phyloP scores from a whole-genome alignment of 306 rosid species.

The Glycine soja region DNA sequence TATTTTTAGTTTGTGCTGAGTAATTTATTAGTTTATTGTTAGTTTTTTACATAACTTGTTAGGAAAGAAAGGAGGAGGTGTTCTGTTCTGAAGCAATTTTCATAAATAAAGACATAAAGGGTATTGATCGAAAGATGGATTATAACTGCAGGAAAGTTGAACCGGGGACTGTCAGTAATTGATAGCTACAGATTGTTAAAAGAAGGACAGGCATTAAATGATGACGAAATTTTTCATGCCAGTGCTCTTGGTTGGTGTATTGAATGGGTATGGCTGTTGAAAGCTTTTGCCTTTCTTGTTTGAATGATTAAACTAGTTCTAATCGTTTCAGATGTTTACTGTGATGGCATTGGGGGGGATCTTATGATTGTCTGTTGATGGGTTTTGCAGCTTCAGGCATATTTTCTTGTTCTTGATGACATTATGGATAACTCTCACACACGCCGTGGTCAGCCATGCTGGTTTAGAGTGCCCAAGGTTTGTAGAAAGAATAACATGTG shows the following conservation, averaged over 20 bases:
- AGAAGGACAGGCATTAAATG: conserved; percentile 58
- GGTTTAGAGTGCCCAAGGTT: conserved; percentile 70
- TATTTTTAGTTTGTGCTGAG: conserved; percentile 35
- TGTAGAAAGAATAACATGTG: conserved; percentile 37
- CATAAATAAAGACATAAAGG: neutral
- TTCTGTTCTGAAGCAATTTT: conserved; percentile 10
- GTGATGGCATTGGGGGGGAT: neutral
- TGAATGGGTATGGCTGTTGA: conserved; percentile 59
- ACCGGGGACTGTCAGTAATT: conserved; percentile 69
- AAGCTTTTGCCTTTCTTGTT: conserved; percentile 8
- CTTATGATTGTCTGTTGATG: conserved; percentile 35
- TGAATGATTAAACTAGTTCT: conserved; percentile 15
- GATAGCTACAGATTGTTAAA: conserved; percentile 62
- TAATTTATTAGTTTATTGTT: conserved; percentile 14
- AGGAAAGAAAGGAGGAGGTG: conserved; percentile 2
- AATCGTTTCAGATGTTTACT: conserved; percentile 11
- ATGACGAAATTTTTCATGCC: conserved; percentile 64
- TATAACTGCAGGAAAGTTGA: conserved; percentile 64
- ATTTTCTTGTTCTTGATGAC: conserved; percentile 70
- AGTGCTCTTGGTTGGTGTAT: conserved; percentile 75
- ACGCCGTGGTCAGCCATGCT: conserved; percentile 70
- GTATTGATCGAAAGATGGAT: conserved; percentile 35
- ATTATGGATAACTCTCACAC: conserved; percentile 70
- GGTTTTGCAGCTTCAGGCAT: conserved; percentile 69
- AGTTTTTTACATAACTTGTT: neutral